Conservation (phyloP, 2,329 filamentous ascomycete species). For the Curvularia hawaiiensis region DNA sequence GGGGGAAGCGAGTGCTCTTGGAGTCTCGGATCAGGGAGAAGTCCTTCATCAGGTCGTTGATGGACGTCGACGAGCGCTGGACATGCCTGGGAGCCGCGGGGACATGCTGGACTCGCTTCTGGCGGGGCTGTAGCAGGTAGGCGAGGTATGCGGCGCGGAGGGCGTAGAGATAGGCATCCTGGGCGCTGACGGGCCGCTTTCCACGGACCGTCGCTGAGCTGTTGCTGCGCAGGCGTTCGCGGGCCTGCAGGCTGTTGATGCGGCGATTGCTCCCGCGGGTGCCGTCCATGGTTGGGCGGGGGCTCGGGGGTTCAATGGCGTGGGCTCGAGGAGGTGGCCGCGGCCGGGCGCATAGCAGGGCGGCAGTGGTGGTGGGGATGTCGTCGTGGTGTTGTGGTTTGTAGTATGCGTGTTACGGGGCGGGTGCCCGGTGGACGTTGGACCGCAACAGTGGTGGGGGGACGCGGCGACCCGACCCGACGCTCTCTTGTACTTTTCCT, state of each 20-base stretch:
- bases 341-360: constrained; percentile 36
- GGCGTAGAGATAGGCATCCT: constrained; percentile 90
- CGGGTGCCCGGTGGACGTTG: constrained; percentile 26
- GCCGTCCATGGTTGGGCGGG: constrained; percentile 35
- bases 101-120: constrained; percentile 88
- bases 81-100: constrained; percentile 62
- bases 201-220: constrained; percentile 43
- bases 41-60: constrained; percentile 87
- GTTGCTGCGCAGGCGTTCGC: constrained; percentile 48
- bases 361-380: constrained; percentile 14
- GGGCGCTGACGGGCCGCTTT: constrained; percentile 54
- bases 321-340: constrained; percentile 16
- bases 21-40: constrained; percentile 71
- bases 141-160: constrained; percentile 89
- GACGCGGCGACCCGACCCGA: constrained; percentile 1
- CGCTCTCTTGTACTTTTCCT: constrained; percentile 19
- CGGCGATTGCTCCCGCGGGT: constrained; percentile 44
- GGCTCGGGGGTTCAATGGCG: constrained; percentile 23
- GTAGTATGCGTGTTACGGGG: constrained; percentile 18
- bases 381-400: background rate
- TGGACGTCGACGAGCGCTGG: constrained; percentile 72
- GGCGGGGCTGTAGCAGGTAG: constrained; percentile 89
- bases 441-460: constrained; percentile 3
- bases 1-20: constrained; percentile 73
- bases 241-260: constrained; percentile 51